Evolutionary conservation across 2,329 filamentous ascomycete genomes (phyloP), one percentile per base, ranked within the genome.

Genomic region (Ophiostoma triangulosporum): DNA sequence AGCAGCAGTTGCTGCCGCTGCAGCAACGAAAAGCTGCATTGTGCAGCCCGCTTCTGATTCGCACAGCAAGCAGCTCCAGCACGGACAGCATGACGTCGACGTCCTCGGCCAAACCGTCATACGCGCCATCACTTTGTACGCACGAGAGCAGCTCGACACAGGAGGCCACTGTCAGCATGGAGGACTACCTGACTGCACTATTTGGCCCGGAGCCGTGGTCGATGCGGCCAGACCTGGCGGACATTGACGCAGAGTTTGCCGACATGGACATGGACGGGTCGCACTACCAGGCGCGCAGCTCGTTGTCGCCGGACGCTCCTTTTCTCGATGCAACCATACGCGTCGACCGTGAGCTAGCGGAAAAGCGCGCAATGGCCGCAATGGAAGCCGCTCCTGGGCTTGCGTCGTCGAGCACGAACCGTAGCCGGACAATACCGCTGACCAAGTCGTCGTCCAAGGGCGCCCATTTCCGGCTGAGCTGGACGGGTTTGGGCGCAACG

Each of bases 351-450:
- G 68, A 71, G 53, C 60, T 67, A 27, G 68, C 66, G 35, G 69
- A 72, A 61, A 67, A 65, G 62, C 67, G 69, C 46, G 69, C 70
- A 62, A 64, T 70, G 36, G 65, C 67, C 0, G 68, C 68, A 53
- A 65, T 70, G 59, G 62, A 63, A n/a, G 36, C 17, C 1, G 26
- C 26, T 15, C n/a, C 4, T 5, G 14, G 14, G 15, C 20, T 4
- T 64, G 63, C 17, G 3, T 8, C 27, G 22, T 2, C 40, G 8
- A 8, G 12, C 9, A 14, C 15, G 15, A 29, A 1, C 9, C 7
- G 14, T n/a, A 29, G 6, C 43, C 29, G 15, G 8, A 26, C 55
- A 14, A 7, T 46, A 11, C 60, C 65, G 4, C 56, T 58, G 20
- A 55, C n/a, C 6, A 20, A 32, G n/a, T 43, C 3, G 6, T 26